Conservation (phyloP, 148 eudicot genomes). For the Amaranthus palmeri region DNA sequence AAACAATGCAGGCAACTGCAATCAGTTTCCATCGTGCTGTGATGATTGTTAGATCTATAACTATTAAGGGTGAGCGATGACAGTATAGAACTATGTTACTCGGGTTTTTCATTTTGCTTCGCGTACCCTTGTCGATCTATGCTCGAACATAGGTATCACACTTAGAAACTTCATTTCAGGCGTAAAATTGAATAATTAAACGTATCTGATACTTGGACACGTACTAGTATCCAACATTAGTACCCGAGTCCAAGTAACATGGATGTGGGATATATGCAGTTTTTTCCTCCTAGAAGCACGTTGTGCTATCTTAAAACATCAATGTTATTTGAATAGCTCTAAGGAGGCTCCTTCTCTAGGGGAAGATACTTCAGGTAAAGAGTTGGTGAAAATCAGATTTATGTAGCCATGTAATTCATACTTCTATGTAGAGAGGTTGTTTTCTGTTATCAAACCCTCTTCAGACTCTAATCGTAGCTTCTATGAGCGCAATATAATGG, state of each 20-base stretch:
- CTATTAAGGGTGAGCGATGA: neutral
- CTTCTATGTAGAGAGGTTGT: neutral
- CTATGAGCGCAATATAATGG: neutral
- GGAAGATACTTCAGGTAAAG: neutral
- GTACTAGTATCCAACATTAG: too few relatives aligned
- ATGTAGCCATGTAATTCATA: neutral
- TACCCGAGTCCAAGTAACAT: too few relatives aligned
- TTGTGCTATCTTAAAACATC: neutral
- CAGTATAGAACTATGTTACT: neutral
- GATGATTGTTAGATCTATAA: neutral
- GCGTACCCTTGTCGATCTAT: too few relatives aligned
- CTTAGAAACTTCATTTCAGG: too few relatives aligned
- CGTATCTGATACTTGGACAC: too few relatives aligned
- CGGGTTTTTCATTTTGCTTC: neutral
- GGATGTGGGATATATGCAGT: too few relatives aligned
- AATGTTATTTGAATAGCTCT: neutral
- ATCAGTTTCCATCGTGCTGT: neutral
- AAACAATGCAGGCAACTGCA: neutral
- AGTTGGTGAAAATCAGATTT: neutral
- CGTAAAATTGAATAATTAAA: too few relatives aligned
- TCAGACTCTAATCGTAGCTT: too few relatives aligned
- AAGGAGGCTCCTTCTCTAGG: neutral
- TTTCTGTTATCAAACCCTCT: neutral
- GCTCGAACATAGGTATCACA: too few relatives aligned
- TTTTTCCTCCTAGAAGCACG: neutral